These are phyloP conservation scores for Hypomyces rosellus DNA, from an alignment of 2,329 filamentous ascomycete species.

Conservation along the genomic window DNA sequence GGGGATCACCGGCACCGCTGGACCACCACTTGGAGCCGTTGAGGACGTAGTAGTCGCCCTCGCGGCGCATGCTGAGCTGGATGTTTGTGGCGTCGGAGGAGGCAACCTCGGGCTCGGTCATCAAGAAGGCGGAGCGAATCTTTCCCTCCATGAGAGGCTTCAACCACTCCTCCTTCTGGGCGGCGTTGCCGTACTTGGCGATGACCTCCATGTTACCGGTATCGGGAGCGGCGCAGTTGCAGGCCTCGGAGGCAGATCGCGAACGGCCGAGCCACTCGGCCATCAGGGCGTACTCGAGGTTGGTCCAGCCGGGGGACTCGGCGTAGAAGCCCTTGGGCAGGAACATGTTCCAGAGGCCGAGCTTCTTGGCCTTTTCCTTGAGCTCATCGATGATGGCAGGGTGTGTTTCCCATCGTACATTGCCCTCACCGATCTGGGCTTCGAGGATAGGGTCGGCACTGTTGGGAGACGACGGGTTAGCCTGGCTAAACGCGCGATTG, in stretches of 20 bases:
- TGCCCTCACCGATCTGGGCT: conserved; percentile 72
- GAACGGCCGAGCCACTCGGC: conserved; percentile 92
- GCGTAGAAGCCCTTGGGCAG: conserved; percentile 91
- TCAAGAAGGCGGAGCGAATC: conserved; percentile 85
- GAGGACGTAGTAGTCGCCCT: conserved; percentile 83
- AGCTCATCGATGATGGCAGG: conserved; percentile 81
- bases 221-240: conserved; percentile 85
- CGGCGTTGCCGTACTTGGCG: conserved; percentile 82
- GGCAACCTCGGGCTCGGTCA: conserved; percentile 87
- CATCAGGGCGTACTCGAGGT: conserved; percentile 97
- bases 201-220: conserved; percentile 95
- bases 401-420: conserved; percentile 71
- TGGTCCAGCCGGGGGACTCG: conserved; percentile 89
- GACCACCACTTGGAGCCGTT: conserved; percentile 99
- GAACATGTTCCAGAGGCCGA: conserved; percentile 98
- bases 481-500: conserved; percentile 8
- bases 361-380: conserved; percentile 72
- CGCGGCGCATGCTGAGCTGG: conserved; percentile 70
- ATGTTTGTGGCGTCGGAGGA: conserved; percentile 93
- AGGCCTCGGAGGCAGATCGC: conserved; percentile 73
- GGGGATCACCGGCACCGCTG: conserved; percentile 84
- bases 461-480: background rate
- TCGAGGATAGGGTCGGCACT: conserved; percentile 73
- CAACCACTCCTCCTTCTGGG: conserved; percentile 80
- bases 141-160: conserved; percentile 73